Evolutionary conservation across 1,139 yeast genomes (phyloP).

Genomic region (Zygoascus sp.): DNA sequence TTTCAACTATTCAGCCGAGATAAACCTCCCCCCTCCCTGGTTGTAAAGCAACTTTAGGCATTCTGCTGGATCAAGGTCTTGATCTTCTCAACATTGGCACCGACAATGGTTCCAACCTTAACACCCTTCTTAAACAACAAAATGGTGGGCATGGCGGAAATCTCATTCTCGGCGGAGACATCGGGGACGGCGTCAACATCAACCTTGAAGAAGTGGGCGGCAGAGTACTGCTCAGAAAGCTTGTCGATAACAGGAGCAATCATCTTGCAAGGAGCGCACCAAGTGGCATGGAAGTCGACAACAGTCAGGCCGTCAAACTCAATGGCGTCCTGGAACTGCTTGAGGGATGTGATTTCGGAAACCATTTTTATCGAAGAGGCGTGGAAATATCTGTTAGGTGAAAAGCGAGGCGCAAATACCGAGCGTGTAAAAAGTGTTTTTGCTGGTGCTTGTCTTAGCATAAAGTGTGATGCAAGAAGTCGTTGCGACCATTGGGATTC

Average conservation of each 20-base stretch:
- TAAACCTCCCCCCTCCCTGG: neutral
- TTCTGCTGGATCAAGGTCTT: conserved; percentile 53
- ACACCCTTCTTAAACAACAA: conserved; percentile 73
- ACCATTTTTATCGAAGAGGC: conserved; percentile 21
- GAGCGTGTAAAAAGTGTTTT: neutral
- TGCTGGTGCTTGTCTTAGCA: neutral
- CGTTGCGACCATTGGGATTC: neutral
- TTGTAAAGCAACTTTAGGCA: conserved; percentile 6
- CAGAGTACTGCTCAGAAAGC: conserved; percentile 52
- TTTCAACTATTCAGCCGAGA: too few species aligned
- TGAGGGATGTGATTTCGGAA: conserved; percentile 20
- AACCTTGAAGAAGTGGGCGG: conserved; percentile 72
- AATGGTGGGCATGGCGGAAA: conserved; percentile 88
- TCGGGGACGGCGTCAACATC: conserved; percentile 78
- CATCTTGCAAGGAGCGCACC: conserved; percentile 98
- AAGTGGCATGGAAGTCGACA: conserved; percentile 88
- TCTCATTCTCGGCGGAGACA: conserved; percentile 67
- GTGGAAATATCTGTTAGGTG: conserved; percentile 2
- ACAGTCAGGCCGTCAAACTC: conserved; percentile 42
- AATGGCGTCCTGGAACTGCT: conserved; percentile 24
- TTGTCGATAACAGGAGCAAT: conserved; percentile 87
- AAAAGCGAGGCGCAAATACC: neutral
- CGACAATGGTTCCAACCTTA: conserved; percentile 68
- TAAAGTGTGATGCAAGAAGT: neutral
- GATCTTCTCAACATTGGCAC: conserved; percentile 82